Percentiles rank a stretch among this genome's conserved stretches.
Conservation (phyloP, 1,284 basidiomycete genomes). For the Ceratobasidium sp. region DNA sequence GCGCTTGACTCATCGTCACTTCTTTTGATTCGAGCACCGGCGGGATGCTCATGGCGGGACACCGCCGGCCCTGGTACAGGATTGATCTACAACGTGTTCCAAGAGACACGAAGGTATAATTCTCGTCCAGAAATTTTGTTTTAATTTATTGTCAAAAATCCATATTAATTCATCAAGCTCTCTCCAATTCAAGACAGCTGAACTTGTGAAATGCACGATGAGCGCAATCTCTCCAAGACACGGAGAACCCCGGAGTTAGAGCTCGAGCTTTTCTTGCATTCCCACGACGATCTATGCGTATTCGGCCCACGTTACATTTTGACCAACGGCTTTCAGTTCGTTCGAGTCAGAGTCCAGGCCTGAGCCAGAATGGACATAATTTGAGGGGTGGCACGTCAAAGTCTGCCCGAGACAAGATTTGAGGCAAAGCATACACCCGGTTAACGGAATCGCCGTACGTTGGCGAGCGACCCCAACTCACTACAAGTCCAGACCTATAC, state of each 20-base stretch:
- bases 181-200: no score
- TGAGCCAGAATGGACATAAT: not conserved
- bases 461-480: not conserved
- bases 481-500: not conserved
- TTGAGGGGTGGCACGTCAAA: not conserved
- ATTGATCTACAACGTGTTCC: no score
- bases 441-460: not conserved
- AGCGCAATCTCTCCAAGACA: not conserved
- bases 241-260: not conserved
- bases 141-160: no score
- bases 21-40: not conserved
- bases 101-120: no score
- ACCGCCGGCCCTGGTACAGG: no score
- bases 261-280: not conserved
- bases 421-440: not conserved
- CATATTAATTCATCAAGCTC: no score
- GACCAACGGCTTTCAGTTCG: not conserved
- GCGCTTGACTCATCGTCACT: slow-evolving; percentile 22
- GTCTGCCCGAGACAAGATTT: not conserved
- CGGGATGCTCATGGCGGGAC: no score
- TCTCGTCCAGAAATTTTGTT: no score
- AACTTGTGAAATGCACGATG: no score
- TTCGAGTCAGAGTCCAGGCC: not conserved
- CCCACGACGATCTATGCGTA: not conserved
- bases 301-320: not conserved